A percentile compares a stretch with the other conserved stretches of the same genome.
These are phyloP conservation scores for Mercurialis annua DNA, from an alignment of 345 rosid genomes.

Conservation along the genomic window DNA sequence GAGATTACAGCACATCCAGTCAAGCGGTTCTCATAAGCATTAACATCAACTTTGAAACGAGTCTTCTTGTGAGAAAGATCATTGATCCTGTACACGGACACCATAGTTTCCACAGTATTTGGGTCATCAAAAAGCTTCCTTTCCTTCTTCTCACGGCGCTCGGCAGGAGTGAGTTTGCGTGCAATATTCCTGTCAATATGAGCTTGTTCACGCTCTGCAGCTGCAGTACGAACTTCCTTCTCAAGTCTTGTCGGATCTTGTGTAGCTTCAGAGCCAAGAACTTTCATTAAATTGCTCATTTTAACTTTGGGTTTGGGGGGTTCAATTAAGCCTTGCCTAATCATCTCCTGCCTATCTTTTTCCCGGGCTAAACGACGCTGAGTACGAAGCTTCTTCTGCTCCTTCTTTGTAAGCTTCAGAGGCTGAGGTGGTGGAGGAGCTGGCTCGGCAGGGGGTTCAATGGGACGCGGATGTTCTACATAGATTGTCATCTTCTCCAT, in stretches of 20 bases:
- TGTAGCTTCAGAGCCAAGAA: constrained; percentile 96
- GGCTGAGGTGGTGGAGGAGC: constrained; percentile 97
- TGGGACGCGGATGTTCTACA: constrained; percentile 88
- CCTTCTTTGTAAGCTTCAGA: constrained; percentile 86
- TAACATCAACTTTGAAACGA: constrained; percentile 86
- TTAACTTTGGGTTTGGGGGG: constrained; percentile 91
- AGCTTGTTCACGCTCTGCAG: constrained; percentile 98
- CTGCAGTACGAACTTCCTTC: constrained; percentile 86
- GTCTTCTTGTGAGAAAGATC: constrained; percentile 80
- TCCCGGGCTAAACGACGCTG: constrained; percentile 89
- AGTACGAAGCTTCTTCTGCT: constrained; percentile 91
- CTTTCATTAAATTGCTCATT: constrained; percentile 95
- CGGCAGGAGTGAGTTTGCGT: constrained; percentile 91
- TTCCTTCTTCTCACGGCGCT: constrained; percentile 91
- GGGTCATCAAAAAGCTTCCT: constrained; percentile 85
- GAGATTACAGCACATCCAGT: constrained; percentile 78
- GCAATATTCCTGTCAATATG: constrained; percentile 89
- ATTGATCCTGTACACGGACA: constrained; percentile 77
- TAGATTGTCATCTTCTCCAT: constrained; percentile 70
- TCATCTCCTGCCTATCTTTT: constrained; percentile 94
- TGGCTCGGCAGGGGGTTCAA: constrained; percentile 94
- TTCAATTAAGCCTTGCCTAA: constrained; percentile 89
- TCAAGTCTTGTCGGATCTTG: constrained; percentile 97
- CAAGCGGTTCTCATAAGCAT: constrained; percentile 81
- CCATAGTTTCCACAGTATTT: constrained; percentile 59